These are phyloP conservation scores for Fusarium nurragi DNA, from an alignment of 2,329 filamentous ascomycete species.

Conservation along the genomic window DNA sequence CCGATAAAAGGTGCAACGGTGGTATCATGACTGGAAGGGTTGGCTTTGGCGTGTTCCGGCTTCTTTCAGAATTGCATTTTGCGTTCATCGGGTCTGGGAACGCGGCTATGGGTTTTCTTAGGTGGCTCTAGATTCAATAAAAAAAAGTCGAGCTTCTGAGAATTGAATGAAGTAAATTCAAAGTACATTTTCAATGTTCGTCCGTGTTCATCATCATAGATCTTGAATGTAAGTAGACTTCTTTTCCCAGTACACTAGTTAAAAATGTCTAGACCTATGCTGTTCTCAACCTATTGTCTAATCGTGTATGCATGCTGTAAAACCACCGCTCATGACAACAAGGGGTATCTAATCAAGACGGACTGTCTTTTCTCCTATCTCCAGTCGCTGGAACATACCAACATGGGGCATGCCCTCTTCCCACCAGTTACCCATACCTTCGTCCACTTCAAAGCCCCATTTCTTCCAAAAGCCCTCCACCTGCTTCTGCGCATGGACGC, in stretches of 20 bases:
- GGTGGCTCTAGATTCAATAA: constrained; percentile 57
- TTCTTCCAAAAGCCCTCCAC: constrained; percentile 73
- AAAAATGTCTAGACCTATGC: neutral
- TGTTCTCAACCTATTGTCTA: neutral
- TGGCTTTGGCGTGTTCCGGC: constrained; percentile 58
- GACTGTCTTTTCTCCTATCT: constrained; percentile 45
- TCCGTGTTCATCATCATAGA: constrained; percentile 1
- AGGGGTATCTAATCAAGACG: constrained; percentile 38
- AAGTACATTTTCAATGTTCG: constrained; percentile 15
- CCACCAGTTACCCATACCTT: constrained; percentile 77
- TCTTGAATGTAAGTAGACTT: neutral
- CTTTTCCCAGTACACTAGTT: neutral
- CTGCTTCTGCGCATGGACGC: constrained; percentile 79
- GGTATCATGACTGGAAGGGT: constrained; percentile 51
- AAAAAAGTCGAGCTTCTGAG: constrained; percentile 53
- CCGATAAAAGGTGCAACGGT: constrained; percentile 77
- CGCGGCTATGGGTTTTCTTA: constrained; percentile 57
- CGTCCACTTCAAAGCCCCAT: constrained; percentile 79
- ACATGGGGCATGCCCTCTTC: constrained; percentile 88
- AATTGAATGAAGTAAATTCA: constrained; percentile 49
- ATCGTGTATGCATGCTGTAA: neutral
- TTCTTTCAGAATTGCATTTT: constrained; percentile 60
- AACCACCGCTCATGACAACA: neutral
- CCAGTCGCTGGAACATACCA: constrained; percentile 75
- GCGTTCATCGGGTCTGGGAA: constrained; percentile 58